Evolutionary conservation across 495 filamentous ascomycete genomes (phyloP).

Genomic region (Clohesyomyces aquaticus): DNA sequence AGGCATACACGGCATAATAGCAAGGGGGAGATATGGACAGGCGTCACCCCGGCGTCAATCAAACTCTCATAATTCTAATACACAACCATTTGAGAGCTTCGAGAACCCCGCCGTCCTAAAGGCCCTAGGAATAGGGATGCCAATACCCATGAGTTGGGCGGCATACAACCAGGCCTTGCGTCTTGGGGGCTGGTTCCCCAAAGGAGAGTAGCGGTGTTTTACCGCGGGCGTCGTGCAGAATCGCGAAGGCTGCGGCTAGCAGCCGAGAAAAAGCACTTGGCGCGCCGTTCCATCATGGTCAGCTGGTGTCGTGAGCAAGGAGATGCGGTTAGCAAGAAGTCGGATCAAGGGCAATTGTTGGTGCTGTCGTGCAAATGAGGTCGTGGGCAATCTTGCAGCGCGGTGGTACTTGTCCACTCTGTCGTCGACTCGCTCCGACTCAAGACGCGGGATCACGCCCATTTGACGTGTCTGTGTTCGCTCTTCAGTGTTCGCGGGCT

Average conservation of each 20-base stretch:
- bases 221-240: not conserved
- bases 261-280: not conserved
- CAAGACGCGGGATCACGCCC: too few species aligned
- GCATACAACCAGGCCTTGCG: slow-evolving; percentile 39
- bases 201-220: not conserved
- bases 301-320: too few species aligned
- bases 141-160: slow-evolving; percentile 43
- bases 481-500: too few species aligned
- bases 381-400: not conserved
- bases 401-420: not conserved
- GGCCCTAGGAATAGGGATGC: slow-evolving; percentile 40
- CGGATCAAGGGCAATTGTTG: too few species aligned
- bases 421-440: too few species aligned
- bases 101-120: slow-evolving; percentile 30
- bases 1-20: not conserved
- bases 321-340: too few species aligned
- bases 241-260: not conserved
- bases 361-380: not conserved
- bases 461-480: too few species aligned
- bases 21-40: too few species aligned
- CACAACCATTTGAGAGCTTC: slow-evolving; percentile 41
- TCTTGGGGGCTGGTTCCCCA: slow-evolving; percentile 32
- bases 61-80: too few species aligned
- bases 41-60: too few species aligned
- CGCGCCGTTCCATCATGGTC: too few species aligned